Base-by-base conservation (phyloP, 2,329 filamentous ascomycete genomes). In the Colletotrichum euphorbiae region DNA sequence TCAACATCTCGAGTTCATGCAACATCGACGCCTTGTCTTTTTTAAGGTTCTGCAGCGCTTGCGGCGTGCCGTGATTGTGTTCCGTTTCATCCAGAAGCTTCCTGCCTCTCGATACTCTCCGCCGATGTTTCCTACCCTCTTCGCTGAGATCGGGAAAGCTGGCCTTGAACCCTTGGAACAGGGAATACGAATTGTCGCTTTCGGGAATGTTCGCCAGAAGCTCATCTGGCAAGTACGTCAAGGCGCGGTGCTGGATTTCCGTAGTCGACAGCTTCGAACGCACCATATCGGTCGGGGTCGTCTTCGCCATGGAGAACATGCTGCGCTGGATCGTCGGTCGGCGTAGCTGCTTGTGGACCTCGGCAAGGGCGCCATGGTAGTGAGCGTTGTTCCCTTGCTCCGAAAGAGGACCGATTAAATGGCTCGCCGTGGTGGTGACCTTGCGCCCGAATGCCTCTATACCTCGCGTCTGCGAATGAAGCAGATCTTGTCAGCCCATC, bases 161-260 rank as follows among this genome's bases (percentile, higher is more conserved):
- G 54, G 95, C 96, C 81, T 97, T 91, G 79, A 99, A 99, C 72
- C 96, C 96, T 79, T 99, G 93, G 79, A 99, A 98, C 50, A 99
- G 85, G 45, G 94, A 98, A 81, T 97, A 99, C 15, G 90, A 84
- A 79, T 93, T 97, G 21, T 91, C 90, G 76, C 91, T 87, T 69
- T 97, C 93, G 73, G 96, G 96, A 57, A 98, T 95, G 77, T 97
- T 94, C 72, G 85, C 84, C 52, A 99, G 88, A 73, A 99, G 87
- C 70, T 98, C 94, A 80, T 99, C 95, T 56, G 96, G 90, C 40
- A 99, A 85, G 77, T 92, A 94, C 50, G 93, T 90, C 63, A 98
- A 82, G 54, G 96, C 96, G 72, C 96, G 92, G 74, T 97, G 94
- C 80, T 97, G 94, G 74, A 98, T 98, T 82, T 99, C 96, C 72